phyloP scores from a whole-genome alignment of 139 green algal species.

The Ettlia oleoabundans region DNA sequence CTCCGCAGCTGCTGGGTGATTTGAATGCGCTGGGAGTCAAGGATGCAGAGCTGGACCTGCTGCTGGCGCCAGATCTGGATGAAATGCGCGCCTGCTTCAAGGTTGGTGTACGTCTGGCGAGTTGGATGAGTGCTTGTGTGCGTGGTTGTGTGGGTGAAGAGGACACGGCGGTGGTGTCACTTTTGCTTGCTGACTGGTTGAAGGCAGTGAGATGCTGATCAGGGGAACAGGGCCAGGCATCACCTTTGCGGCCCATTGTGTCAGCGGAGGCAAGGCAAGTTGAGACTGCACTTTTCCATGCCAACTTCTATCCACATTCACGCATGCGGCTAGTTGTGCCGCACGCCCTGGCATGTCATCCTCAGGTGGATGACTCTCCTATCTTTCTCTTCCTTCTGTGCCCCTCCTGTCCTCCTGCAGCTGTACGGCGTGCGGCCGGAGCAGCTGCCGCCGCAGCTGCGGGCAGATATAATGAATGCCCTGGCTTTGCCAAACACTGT shows the following conservation, averaged over 20 bases:
- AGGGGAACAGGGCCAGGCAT: no score
- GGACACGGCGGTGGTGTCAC: not conserved
- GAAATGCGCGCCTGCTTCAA: not conserved
- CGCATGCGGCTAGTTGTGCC: no score
- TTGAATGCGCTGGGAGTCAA: not conserved
- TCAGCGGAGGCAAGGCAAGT: no score
- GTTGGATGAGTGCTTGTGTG: no score
- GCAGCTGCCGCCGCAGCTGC: conserved; percentile 5
- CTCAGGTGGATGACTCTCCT: not conserved
- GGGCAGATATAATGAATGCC: not conserved
- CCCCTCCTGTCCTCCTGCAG: not conserved
- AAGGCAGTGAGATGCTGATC: no score
- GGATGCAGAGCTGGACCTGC: not conserved
- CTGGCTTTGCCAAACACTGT: not conserved
- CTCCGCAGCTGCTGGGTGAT: not conserved
- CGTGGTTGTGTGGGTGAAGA: not conserved
- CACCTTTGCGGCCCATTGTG: no score
- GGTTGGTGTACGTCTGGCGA: no score
- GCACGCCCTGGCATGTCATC: not conserved
- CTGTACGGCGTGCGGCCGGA: conserved; percentile 19
- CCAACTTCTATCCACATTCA: no score
- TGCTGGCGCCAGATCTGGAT: not conserved
- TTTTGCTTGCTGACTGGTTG: not conserved
- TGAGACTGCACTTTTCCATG: no score
- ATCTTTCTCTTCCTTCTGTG: not conserved